Evolutionary conservation across 139 green algal species (phyloP), one percentile per base, ranked within the genome.

Genomic region (Coelastrella sp.): DNA sequence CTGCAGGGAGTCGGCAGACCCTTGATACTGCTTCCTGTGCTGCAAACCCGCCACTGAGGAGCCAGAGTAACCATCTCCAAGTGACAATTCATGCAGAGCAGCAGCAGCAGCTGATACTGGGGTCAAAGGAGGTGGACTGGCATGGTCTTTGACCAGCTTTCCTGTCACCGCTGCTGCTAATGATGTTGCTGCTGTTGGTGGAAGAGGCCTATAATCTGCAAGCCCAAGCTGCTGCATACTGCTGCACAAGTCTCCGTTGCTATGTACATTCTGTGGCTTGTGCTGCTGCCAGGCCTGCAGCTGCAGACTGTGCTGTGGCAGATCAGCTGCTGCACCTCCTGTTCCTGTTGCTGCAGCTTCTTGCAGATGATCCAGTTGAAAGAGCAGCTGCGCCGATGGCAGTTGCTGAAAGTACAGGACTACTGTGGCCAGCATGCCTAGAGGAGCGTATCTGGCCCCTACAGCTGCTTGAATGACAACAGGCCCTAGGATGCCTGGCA

Each of bases 381-480:
- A 91, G 7, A 92, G 68, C 20, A 91, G 74, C 66, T 84, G 86
- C 6, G 92, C 90, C 0, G 83, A 73, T 4, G 92, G 92, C 9
- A 94, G 89, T 89, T 94, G 92, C 82, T 94, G 92, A 70, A 94
- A 94, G 76, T 94, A 94, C 0, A 91, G 79, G 20, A 85, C 87
- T 19, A 91, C 90, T 58, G 92, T 94, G 10, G 92, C 90, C 72
- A 94, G 79, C 90, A 93, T 93, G 78, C 92, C 92, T 0, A 91
- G 78, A 10, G 89, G 83, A 1, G 91, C 91, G 17, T 87, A 87
- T 20, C 66, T 56, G 10, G 78, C 78, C 14, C 90, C 92, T 0
- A 94, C 49, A 0, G 90, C 92, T 22, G 90, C 92, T 70, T 92
- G 60, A 60, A 94, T 85, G 25, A 94, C 92, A 57, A 94, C 92